Evolutionary conservation across 768 basidiomycete genomes (phyloP).

Genomic region (Tubosaeta brunneosetosa): DNA sequence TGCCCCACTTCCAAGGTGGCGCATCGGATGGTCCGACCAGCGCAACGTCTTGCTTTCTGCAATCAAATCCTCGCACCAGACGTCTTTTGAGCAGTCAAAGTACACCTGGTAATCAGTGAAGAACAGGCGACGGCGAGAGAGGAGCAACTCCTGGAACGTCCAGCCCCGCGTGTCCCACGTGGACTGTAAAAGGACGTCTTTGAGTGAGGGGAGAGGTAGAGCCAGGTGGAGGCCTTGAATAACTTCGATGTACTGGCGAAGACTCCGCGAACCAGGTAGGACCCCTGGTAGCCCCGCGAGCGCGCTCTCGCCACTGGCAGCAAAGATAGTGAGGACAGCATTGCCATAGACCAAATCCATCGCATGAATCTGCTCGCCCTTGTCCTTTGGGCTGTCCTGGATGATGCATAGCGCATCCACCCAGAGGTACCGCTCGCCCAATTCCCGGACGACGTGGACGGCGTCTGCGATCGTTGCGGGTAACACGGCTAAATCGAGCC

Average conservation of each 20-base stretch:
- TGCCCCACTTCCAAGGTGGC: background rate
- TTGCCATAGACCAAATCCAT: constrained; percentile 8
- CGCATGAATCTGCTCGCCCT: constrained; percentile 3
- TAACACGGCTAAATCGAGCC: constrained; percentile 1
- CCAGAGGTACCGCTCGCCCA: background rate
- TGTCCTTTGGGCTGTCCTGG: constrained; percentile 11
- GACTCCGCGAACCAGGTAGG: background rate
- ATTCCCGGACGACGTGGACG: background rate
- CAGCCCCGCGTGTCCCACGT: constrained; percentile 1
- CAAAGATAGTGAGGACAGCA: constrained; percentile 5
- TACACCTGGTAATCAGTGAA: background rate
- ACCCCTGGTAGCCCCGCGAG: background rate
- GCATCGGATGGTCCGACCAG: background rate
- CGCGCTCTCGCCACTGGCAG: constrained; percentile 1
- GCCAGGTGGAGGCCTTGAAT: background rate
- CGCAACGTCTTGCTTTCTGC: background rate
- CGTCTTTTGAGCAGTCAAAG: background rate
- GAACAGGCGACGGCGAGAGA: background rate
- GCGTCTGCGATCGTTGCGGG: constrained; percentile 6
- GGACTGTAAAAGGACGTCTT: background rate
- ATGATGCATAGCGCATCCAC: constrained; percentile 15
- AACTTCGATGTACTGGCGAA: background rate
- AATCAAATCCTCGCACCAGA: background rate
- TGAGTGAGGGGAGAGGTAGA: background rate
- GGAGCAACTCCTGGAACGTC: background rate